Conservation (phyloP, 495 filamentous ascomycete species). For the Penicillium fimorum region DNA sequence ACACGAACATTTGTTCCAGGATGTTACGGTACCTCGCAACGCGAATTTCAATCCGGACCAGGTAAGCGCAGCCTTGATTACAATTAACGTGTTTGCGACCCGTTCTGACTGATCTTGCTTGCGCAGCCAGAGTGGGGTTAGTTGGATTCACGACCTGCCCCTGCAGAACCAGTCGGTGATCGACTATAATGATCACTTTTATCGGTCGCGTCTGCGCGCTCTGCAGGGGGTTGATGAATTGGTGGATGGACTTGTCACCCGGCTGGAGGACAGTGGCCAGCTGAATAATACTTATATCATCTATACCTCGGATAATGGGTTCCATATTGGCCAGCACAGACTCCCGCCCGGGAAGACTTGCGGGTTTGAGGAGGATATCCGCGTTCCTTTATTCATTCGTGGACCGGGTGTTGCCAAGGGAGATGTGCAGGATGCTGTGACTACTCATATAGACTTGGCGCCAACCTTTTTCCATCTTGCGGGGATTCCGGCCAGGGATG, state of each 20-base stretch:
- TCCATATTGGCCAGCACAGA: slow-evolving; percentile 72
- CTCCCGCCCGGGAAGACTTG: slow-evolving; percentile 69
- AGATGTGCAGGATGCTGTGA: slow-evolving; percentile 52
- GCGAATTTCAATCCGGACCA: slow-evolving; percentile 47
- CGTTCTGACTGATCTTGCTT: not conserved
- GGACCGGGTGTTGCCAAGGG: slow-evolving; percentile 55
- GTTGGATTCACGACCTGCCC: slow-evolving; percentile 58
- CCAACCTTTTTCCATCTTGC: slow-evolving; percentile 60
- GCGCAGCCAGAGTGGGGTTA: slow-evolving; percentile 59
- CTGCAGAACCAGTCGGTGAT: slow-evolving; percentile 54
- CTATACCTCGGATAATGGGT: slow-evolving; percentile 73
- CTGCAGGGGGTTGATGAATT: slow-evolving; percentile 71
- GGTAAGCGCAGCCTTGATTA: slow-evolving; percentile 33
- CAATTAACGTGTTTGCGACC: slow-evolving; percentile 47
- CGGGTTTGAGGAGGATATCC: slow-evolving; percentile 72
- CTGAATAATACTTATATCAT: slow-evolving; percentile 70
- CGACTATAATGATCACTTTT: slow-evolving; percentile 67
- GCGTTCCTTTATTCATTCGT: slow-evolving; percentile 62
- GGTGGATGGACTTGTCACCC: slow-evolving; percentile 54
- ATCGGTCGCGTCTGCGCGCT: slow-evolving; percentile 60
- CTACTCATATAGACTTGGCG: slow-evolving; percentile 67
- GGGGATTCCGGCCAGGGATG: slow-evolving; percentile 44
- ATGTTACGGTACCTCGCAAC: slow-evolving; percentile 39
- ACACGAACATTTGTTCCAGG: slow-evolving; percentile 39
- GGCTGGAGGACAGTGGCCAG: slow-evolving; percentile 50